Conservation (phyloP, 1,139 yeast species). For the Geotrichum klebahnii region DNA sequence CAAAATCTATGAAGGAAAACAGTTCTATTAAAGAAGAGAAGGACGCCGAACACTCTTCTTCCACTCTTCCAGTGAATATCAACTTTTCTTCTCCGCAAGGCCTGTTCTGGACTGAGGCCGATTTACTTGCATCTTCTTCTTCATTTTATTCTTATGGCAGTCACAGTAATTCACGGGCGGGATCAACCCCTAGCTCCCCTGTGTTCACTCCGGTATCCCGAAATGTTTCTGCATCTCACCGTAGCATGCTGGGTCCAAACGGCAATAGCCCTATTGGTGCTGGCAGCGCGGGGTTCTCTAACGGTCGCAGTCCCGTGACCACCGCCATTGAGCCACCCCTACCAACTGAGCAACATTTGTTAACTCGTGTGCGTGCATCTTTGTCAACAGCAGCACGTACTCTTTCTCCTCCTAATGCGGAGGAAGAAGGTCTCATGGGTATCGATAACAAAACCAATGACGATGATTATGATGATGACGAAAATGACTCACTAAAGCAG, state of each 20-base stretch:
- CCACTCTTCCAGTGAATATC: slow-evolving; percentile 10
- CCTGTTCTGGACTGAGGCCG: slow-evolving; percentile 21
- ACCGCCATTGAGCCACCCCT: neutral
- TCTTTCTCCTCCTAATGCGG: slow-evolving; percentile 5
- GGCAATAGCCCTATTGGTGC: neutral
- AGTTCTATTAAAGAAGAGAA: slow-evolving; percentile 8
- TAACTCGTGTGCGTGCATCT: slow-evolving; percentile 22
- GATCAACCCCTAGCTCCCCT: slow-evolving; percentile 5
- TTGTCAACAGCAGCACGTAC: slow-evolving; percentile 23
- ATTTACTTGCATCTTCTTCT: slow-evolving; percentile 9
- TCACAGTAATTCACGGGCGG: neutral
- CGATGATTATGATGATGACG: neutral
- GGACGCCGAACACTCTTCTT: slow-evolving; percentile 18
- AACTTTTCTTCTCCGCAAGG: slow-evolving; percentile 21
- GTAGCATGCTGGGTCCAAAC: neutral
- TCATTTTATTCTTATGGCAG: neutral
- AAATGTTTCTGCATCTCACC: neutral
- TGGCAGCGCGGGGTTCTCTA: neutral
- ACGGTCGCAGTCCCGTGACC: slow-evolving; percentile 21
- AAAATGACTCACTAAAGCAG: neutral
- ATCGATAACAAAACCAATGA: neutral
- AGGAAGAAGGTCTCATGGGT: neutral
- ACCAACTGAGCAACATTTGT: slow-evolving; percentile 11
- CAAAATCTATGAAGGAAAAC: slow-evolving; percentile 28
- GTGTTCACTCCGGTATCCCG: neutral